phyloP scores from a whole-genome alignment of 2,329 filamentous ascomycete species.

The Aspergillus nomiae region DNA sequence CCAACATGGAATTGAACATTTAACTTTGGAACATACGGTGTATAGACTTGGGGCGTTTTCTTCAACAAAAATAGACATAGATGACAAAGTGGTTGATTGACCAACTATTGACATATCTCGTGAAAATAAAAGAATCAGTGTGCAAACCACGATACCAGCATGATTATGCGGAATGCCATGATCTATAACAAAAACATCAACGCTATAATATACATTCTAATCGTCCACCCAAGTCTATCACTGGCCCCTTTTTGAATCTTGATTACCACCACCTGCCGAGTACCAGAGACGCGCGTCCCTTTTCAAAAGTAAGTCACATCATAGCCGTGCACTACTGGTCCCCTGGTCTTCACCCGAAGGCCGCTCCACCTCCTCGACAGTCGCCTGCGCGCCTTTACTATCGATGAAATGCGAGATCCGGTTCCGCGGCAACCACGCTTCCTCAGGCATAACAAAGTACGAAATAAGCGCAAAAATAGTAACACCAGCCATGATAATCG shows the following conservation, averaged over 20 bases:
- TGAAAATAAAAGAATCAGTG: neutral
- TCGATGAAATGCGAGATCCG: constrained; percentile 49
- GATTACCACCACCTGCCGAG: neutral
- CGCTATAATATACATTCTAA: neutral
- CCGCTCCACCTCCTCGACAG: constrained; percentile 29
- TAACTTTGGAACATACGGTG: neutral
- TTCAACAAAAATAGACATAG: neutral
- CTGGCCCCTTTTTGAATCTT: neutral
- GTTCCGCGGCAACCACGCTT: constrained; percentile 49
- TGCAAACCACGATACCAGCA: neutral
- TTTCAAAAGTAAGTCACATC: neutral
- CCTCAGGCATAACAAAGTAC: constrained; percentile 52
- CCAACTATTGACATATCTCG: neutral
- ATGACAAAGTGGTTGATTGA: neutral
- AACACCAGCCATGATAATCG: constrained; percentile 54
- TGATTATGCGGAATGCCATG: neutral
- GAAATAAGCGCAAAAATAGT: constrained; percentile 53
- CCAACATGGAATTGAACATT: neutral
- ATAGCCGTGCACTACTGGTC: neutral
- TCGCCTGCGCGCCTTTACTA: constrained; percentile 34
- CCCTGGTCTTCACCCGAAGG: neutral
- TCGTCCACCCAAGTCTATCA: neutral
- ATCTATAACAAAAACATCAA: neutral
- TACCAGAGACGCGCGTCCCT: neutral
- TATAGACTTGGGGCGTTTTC: neutral